These are phyloP conservation scores for Colletotrichum lindemuthianum DNA, from an alignment of 2,329 filamentous ascomycete genomes.

Conservation along the genomic window DNA sequence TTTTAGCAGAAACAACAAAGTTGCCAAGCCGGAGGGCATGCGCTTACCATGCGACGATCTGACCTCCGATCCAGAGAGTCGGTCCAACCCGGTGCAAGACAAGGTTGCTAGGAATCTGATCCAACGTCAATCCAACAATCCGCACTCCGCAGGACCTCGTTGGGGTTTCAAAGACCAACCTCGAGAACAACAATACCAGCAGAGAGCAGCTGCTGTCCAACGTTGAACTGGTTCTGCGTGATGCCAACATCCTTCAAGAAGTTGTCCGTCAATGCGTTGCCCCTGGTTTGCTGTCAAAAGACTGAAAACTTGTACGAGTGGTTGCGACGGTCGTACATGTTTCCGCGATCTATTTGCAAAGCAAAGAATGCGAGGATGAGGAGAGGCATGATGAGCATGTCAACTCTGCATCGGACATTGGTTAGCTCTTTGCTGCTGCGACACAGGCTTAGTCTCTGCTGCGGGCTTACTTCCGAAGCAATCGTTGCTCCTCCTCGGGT, in stretches of 20 bases:
- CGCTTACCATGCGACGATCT: conserved; percentile 54
- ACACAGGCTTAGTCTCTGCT: not conserved
- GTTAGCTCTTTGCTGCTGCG: not conserved
- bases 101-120: conserved; percentile 57
- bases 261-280: conserved; percentile 35
- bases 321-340: conserved; percentile 43
- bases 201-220: conserved; percentile 61
- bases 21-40: conserved; percentile 25
- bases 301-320: too few species aligned
- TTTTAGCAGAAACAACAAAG: conserved; percentile 43
- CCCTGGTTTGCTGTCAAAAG: conserved; percentile 13
- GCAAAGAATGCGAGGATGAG: conserved; percentile 57
- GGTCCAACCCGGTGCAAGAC: conserved; percentile 57
- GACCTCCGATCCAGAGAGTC: conserved; percentile 55
- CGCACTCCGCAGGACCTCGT: not conserved
- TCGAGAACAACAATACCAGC: conserved; percentile 58
- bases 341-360: conserved; percentile 49
- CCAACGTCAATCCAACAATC: not conserved
- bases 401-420: conserved; percentile 47
- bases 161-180: conserved; percentile 26
- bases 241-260: conserved; percentile 61
- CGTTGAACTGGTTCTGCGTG: conserved; percentile 61
- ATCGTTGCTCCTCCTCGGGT: conserved; percentile 41
- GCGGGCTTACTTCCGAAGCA: conserved; percentile 42
- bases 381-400: conserved; percentile 56